Percentiles rank a stretch among this genome's conserved stretches.
phyloP scores from a whole-genome alignment of 768 basidiomycete species.

The Phanerochaete sordida region DNA sequence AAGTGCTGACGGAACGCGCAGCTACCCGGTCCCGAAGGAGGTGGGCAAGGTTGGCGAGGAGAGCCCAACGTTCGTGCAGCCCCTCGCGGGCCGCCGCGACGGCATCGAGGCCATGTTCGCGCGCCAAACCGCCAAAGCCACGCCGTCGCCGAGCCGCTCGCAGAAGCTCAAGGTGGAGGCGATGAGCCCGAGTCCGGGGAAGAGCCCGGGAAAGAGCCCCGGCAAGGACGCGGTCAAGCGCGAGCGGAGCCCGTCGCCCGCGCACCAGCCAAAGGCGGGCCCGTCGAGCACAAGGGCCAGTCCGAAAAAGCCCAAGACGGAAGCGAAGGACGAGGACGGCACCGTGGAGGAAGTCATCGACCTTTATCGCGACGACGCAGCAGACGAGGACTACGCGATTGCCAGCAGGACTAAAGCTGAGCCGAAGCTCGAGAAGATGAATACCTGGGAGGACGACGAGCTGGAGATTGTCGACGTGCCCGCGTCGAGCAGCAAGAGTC shows the following conservation, averaged over 20 bases:
- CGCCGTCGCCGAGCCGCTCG: neutral
- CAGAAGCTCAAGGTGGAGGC: neutral
- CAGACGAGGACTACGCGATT: neutral
- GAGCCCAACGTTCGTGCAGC: slow-evolving; percentile 78
- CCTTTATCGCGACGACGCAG: neutral
- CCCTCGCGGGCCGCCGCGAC: slow-evolving; percentile 74
- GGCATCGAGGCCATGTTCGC: slow-evolving; percentile 84
- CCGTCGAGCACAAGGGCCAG: too few species aligned
- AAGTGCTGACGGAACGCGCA: too few species aligned
- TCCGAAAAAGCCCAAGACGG: neutral
- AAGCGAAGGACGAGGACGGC: neutral
- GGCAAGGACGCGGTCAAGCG: too few species aligned
- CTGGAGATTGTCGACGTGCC: slow-evolving; percentile 15
- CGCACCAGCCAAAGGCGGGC: neutral
- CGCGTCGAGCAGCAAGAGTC: neutral
- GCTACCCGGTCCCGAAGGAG: slow-evolving; percentile 87
- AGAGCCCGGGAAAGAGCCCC: too few species aligned
- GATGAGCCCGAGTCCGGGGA: too few species aligned
- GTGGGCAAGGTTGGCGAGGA: slow-evolving; percentile 89
- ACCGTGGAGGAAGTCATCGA: slow-evolving; percentile 2
- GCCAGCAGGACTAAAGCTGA: too few species aligned
- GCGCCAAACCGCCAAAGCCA: slow-evolving; percentile 40
- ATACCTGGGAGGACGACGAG: slow-evolving; percentile 24
- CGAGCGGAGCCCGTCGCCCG: slow-evolving; percentile 23
- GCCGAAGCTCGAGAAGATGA: slow-evolving; percentile 15